Percentiles rank a stretch among this genome's conserved stretches.
Evolutionary conservation across 2,329 filamentous ascomycete species (phyloP).

Genomic region (Harringtonia lauricola): DNA sequence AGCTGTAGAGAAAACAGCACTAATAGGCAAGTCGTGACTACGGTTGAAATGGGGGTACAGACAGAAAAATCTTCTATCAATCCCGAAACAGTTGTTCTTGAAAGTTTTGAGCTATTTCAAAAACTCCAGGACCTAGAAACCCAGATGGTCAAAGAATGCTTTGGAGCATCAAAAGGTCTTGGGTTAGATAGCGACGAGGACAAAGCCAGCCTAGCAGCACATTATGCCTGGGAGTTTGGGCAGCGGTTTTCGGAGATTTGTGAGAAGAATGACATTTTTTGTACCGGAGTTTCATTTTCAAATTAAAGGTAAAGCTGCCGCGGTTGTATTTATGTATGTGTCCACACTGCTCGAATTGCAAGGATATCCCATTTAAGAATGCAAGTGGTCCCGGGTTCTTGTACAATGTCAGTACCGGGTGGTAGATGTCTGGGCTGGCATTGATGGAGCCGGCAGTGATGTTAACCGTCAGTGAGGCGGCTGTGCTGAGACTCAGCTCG

Average conservation of each 20-base stretch:
- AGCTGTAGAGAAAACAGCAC: background rate
- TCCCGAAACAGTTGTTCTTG: background rate
- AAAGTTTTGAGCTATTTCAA: conserved; percentile 5
- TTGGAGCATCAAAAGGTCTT: conserved; percentile 2
- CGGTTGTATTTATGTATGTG: too few relatives aligned
- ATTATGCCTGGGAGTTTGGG: conserved; percentile 8
- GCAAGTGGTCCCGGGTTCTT: too few relatives aligned
- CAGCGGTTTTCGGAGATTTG: background rate
- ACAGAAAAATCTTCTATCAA: conserved; percentile 1
- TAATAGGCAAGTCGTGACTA: background rate
- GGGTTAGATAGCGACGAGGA: conserved; percentile 1
- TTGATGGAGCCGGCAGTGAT: too few relatives aligned
- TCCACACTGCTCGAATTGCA: too few relatives aligned
- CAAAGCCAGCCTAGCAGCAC: conserved; percentile 5
- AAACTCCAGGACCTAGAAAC: conserved; percentile 2
- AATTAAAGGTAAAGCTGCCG: too few relatives aligned
- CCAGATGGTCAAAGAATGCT: conserved; percentile 7
- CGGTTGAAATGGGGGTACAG: conserved; percentile 3
- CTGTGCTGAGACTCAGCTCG: too few relatives aligned
- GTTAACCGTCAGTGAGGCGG: too few relatives aligned
- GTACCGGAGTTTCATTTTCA: too few relatives aligned
- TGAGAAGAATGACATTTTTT: background rate
- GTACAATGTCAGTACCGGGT: too few relatives aligned
- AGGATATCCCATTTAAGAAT: too few relatives aligned
- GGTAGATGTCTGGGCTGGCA: too few relatives aligned